phyloP scores from a whole-genome alignment of 1,139 yeast genomes.

The Taphrina populina region DNA sequence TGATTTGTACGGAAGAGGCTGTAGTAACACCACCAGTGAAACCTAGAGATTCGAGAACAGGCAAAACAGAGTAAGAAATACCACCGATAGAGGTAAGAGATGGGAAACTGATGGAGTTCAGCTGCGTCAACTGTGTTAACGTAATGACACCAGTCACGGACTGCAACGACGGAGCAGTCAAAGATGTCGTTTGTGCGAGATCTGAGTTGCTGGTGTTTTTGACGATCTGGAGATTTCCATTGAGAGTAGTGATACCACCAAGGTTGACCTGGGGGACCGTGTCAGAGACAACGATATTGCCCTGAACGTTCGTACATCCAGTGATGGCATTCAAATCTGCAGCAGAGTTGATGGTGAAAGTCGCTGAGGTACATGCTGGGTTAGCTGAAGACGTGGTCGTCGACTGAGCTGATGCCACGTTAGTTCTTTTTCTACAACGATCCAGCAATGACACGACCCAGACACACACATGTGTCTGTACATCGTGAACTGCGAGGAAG shows the following conservation, averaged over 20 bases:
- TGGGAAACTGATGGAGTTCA: conserved; percentile 72
- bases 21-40: conserved; percentile 74
- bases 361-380: conserved; percentile 20
- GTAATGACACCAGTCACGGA: conserved; percentile 69
- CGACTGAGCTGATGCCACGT: conserved; percentile 3
- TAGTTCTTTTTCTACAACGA: neutral
- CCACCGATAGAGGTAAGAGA: conserved; percentile 76
- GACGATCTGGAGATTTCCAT: conserved; percentile 68
- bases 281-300: conserved; percentile 72
- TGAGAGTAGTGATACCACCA: conserved; percentile 62
- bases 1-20: conserved; percentile 69
- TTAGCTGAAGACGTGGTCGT: conserved; percentile 15
- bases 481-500: no score
- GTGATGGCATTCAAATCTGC: conserved; percentile 70
- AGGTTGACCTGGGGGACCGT: conserved; percentile 51
- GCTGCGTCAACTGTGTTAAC: conserved; percentile 64
- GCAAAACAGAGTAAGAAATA: conserved; percentile 75
- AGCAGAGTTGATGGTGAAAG: conserved; percentile 55
- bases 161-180: conserved; percentile 75
- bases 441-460: no score
- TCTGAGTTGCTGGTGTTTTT: conserved; percentile 55
- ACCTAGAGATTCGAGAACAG: conserved; percentile 69
- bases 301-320: conserved; percentile 75
- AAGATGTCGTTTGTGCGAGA: conserved; percentile 47
- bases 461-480: no score